Base-by-base conservation (phyloP, 495 filamentous ascomycete genomes). In the Hypoxylon subgilvum region DNA sequence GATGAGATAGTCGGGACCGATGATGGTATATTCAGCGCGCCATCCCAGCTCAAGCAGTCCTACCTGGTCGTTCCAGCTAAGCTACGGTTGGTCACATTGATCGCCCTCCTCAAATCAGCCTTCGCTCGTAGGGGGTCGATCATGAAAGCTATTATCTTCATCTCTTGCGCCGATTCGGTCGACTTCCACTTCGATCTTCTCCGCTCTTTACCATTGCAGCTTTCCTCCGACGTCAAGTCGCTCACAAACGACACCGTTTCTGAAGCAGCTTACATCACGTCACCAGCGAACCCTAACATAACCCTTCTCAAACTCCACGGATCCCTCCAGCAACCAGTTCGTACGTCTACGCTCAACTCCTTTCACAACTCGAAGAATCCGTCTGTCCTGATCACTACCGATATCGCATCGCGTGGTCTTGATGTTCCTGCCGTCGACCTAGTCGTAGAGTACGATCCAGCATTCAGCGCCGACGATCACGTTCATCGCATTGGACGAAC, bases 121-220 rank as follows among this genome's bases (percentile, higher is more conserved):
- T 97, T 97, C 63, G 85, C 89, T 53, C 82, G 92, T 10, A 87
- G 87, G 71, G 91, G 91, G 0, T 89, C 90, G 1, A 86, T 94
- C 16, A 95, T 93, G 86, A 96, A 97, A 71, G 87, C 88, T 3
- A 96, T 97, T 56, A 83, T 97, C 43, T 98, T 98, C 72, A 89
- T 98, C 31, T 95, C 92, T 1, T 97, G 95, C 65, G 92, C 94
- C 12, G 95, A 98, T 66, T 93, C 89, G 7, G 94, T 97, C 39
- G 91, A 98, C 67, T 98, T 96, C 69, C 92, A 96, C 68, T 97
- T 91, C 64, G 88, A 95, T 41, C 72, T 96, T n/a, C 86, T 98
- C 57, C 86, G 75, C n/a, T 67, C 84, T 22, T 75, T 82, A 9
- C 43, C 66, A 4, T 17, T 56, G 43, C 64, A 73, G 60, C 8